Percentiles rank a stretch among this genome's conserved stretches.
phyloP scores from a whole-genome alignment of 768 basidiomycete species.

The Symmetrospora coprosmae region DNA sequence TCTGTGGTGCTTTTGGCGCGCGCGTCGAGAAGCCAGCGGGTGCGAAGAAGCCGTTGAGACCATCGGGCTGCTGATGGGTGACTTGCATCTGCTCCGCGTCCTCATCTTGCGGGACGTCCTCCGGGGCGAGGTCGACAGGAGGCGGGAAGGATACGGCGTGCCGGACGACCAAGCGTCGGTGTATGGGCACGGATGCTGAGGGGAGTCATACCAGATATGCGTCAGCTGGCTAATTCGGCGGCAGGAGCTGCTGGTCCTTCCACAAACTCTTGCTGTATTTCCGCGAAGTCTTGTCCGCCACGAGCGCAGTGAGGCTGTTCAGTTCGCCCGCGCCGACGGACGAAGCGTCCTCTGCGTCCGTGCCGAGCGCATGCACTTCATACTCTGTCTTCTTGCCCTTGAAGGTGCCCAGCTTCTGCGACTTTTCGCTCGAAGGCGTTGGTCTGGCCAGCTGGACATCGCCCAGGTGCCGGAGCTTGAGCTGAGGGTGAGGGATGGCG shows the following conservation, averaged over 20 bases:
- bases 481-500: no score
- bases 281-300: conserved; percentile 13
- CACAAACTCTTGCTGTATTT: no score
- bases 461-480: conserved; percentile 13
- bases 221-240: no score
- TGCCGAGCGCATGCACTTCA: neutral
- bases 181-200: conserved; percentile 1
- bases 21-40: conserved; percentile 10
- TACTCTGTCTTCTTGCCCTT: conserved; percentile 9
- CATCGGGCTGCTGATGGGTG: conserved; percentile 10
- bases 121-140: no score
- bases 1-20: no score
- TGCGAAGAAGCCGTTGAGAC: conserved; percentile 6
- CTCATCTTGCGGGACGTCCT: neutral
- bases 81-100: neutral
- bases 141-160: neutral
- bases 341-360: neutral
- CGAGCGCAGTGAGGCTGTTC: neutral
- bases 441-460: neutral
- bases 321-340: conserved; percentile 13
- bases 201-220: no score
- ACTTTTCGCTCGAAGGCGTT: neutral
- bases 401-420: conserved; percentile 3
- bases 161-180: conserved; percentile 7
- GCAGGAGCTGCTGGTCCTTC: no score